phyloP scores from a whole-genome alignment of 305 asterid species.

The Withania somnifera region DNA sequence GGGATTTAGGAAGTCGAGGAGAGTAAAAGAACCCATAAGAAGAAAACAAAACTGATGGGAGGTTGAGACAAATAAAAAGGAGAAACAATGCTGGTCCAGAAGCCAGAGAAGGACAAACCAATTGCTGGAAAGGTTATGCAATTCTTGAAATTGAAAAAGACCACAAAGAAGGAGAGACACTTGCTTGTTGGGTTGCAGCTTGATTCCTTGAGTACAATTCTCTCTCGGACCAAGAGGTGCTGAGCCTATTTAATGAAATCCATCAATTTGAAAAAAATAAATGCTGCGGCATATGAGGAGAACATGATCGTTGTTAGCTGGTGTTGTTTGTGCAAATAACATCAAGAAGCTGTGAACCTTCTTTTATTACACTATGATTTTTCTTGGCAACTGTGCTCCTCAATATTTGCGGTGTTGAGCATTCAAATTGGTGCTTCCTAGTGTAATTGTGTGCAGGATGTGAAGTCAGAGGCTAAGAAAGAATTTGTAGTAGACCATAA shows the following conservation, averaged over 20 bases:
- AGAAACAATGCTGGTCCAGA: too few species aligned
- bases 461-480: neutral
- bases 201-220: neutral
- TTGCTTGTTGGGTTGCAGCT: neutral
- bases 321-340: neutral
- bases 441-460: neutral
- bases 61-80: neutral
- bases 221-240: neutral
- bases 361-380: neutral
- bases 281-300: neutral
- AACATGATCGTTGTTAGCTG: neutral
- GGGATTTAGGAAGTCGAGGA: neutral
- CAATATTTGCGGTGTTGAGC: neutral
- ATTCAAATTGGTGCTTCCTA: neutral
- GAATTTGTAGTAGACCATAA: neutral
- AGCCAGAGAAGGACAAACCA: too few species aligned
- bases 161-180: neutral
- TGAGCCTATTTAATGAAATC: neutral
- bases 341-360: neutral
- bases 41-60: neutral
- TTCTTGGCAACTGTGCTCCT: neutral
- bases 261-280: neutral
- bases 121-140: neutral
- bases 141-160: neutral
- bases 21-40: too few species aligned